phyloP scores from a whole-genome alignment of 495 filamentous ascomycete genomes.

The Neurospora sp. region DNA sequence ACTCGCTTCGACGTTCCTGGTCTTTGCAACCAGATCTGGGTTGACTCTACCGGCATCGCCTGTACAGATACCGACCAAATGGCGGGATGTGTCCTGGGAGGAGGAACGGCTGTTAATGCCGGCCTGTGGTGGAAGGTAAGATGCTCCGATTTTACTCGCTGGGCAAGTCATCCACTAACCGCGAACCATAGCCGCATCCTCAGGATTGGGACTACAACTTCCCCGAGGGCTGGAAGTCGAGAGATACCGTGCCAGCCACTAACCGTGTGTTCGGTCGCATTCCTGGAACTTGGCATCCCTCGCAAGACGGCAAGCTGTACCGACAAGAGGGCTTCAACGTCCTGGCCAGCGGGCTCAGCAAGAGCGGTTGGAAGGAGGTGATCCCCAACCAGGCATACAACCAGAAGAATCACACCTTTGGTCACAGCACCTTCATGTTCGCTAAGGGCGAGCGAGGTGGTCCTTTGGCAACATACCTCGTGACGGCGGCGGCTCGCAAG shows the following conservation, averaged over 20 bases:
- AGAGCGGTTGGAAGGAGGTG: slow-evolving; percentile 52
- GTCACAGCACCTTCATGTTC: slow-evolving; percentile 63
- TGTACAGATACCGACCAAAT: slow-evolving; percentile 62
- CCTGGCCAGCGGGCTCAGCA: slow-evolving; percentile 43
- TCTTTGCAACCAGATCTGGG: slow-evolving; percentile 60
- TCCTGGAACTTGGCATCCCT: slow-evolving; percentile 58
- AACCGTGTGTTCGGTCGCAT: slow-evolving; percentile 56
- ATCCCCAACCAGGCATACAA: slow-evolving; percentile 49
- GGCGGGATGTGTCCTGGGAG: slow-evolving; percentile 68
- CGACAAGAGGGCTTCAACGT: slow-evolving; percentile 55
- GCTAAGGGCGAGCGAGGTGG: slow-evolving; percentile 55
- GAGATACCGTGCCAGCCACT: slow-evolving; percentile 49
- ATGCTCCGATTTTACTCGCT: neutral
- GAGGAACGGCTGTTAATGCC: slow-evolving; percentile 63
- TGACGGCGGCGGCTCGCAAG: slow-evolving; percentile 43
- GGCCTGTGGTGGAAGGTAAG: slow-evolving; percentile 44
- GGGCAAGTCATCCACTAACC: neutral
- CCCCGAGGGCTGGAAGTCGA: slow-evolving; percentile 60
- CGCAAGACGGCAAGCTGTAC: slow-evolving; percentile 57
- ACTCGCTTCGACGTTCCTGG: slow-evolving; percentile 71
- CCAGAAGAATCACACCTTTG: slow-evolving; percentile 55
- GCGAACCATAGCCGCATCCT: slow-evolving; percentile 19
- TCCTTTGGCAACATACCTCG: slow-evolving; percentile 64
- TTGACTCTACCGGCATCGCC: slow-evolving; percentile 47
- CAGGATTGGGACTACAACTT: slow-evolving; percentile 69